Conservation (phyloP, 164 flowering plant species). For the Vitis amurensis region DNA sequence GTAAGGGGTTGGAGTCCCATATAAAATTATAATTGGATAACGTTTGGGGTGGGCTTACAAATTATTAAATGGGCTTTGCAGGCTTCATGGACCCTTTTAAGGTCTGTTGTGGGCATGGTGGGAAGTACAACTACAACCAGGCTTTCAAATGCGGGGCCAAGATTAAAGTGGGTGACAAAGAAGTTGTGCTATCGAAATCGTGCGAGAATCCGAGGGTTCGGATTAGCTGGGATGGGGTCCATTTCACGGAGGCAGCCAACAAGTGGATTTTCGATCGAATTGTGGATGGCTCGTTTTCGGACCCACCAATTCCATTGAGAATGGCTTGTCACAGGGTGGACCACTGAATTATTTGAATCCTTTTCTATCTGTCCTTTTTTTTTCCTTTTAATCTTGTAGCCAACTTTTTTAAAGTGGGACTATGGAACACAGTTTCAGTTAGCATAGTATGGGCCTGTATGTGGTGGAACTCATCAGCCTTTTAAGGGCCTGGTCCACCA, state of each 20-base stretch:
- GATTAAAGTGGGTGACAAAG: conserved; percentile 26
- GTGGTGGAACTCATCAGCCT: neutral
- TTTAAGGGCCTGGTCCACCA: conserved; percentile 6
- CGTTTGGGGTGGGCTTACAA: too few relatives aligned
- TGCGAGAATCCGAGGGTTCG: conserved; percentile 38
- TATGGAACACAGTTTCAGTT: neutral
- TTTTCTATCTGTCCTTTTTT: too few relatives aligned
- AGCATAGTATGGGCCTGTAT: neutral
- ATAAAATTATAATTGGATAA: too few relatives aligned
- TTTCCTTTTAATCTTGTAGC: conserved; percentile 17
- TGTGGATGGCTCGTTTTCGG: conserved; percentile 34
- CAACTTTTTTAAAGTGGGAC: conserved; percentile 12
- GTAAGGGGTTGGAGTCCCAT: conserved; percentile 8
- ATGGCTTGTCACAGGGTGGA: conserved; percentile 28
- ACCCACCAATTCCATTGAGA: conserved; percentile 36
- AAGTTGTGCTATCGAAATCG: conserved; percentile 27
- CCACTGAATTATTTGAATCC: neutral
- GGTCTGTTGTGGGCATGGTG: conserved; percentile 71
- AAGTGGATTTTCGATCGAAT: conserved; percentile 46
- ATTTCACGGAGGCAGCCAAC: conserved; percentile 57
- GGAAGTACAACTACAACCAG: conserved; percentile 52
- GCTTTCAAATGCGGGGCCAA: conserved; percentile 34
- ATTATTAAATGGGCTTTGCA: conserved; percentile 18
- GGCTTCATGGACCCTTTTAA: conserved; percentile 57
- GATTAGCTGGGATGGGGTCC: conserved; percentile 55